Base-by-base conservation (phyloP, 768 basidiomycete genomes). In the Tylopilus sp. region DNA sequence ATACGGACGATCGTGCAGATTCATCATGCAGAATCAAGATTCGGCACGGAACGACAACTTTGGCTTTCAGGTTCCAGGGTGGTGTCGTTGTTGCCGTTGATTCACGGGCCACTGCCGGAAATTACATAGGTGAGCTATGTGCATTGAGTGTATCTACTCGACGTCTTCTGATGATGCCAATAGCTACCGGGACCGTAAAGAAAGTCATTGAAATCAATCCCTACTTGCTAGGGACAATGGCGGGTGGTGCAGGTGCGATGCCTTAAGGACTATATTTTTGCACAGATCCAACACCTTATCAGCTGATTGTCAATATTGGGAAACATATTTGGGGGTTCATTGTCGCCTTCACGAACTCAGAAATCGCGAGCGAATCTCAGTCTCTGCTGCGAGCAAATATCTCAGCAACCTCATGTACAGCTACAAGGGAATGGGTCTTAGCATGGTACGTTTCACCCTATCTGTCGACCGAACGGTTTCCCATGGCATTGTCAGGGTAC, bases 191-290 rank as follows among this genome's bases (percentile, higher is more conserved):
- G 48, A 98, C 95, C 15, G 92, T 99, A 56, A 98, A 95, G 79
- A 99, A 98, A 77, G 95, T 99, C 57, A 98, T 99, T 61, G 97
- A 99, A 75, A 99, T 99, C 72, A 98, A 98, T 74, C 92, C 92
- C 38, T 98, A 94, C 75, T 73, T 99, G 44, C 80, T 99, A n/a
- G 97, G 97, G 55, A 99, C 97, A 2, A 98, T 99, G 95, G 97
- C 97, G 56, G 97, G 97, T 71, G 95, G 95, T 71, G 97, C 97
- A 61, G 95, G 94, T 85, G 65, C 58, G 79, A 76, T 45, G 21
- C 47, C 38, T 26, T 17, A 30, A 33, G 28, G n/a, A 10, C 2
- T 49, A 33, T 55, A 48, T 48, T 42, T 23, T 9, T 31, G 18
- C 26, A 40, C 2, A 9, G 36, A 61, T 43, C 55, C 26, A 53